Evolutionary conservation across 345 rosid genomes (phyloP).

Genomic region (Clausena lansium): DNA sequence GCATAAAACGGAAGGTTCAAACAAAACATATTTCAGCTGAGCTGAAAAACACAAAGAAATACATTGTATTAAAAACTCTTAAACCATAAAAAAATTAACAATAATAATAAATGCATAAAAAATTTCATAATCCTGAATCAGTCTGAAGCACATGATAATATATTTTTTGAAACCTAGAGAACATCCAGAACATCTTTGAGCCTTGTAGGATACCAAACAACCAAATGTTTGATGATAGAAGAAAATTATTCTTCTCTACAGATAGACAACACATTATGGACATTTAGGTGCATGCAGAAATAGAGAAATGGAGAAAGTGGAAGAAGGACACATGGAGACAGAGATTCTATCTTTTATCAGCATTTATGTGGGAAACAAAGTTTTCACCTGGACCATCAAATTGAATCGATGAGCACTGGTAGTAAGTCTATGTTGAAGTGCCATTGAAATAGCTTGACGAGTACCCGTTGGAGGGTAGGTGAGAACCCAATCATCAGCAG

Average conservation of each 20-base stretch:
- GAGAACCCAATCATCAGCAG: slow-evolving; percentile 99
- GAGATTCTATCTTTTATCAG: background rate
- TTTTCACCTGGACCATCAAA: slow-evolving; percentile 95
- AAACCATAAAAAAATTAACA: background rate
- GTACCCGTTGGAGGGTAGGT: slow-evolving; percentile 57
- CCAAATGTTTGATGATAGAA: background rate
- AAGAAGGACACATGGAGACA: background rate
- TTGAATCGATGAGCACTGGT: slow-evolving; percentile 97
- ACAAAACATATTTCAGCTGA: background rate
- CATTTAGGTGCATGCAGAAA: background rate
- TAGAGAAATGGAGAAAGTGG: background rate
- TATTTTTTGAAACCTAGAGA: background rate
- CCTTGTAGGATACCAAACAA: background rate
- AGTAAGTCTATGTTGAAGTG: slow-evolving; percentile 86
- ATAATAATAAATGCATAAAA: background rate
- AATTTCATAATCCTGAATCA: background rate
- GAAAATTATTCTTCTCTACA: background rate
- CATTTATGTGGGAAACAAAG: background rate
- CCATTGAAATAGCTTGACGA: slow-evolving; percentile 62
- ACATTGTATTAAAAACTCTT: background rate
- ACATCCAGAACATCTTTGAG: background rate
- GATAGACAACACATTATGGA: background rate
- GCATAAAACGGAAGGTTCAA: background rate
- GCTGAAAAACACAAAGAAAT: background rate
- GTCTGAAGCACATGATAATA: background rate